Evolutionary conservation across 371 early-diverging fungal species (phyloP), one percentile per base, ranked within the genome.

Genomic region (Rhizopus delemar): DNA sequence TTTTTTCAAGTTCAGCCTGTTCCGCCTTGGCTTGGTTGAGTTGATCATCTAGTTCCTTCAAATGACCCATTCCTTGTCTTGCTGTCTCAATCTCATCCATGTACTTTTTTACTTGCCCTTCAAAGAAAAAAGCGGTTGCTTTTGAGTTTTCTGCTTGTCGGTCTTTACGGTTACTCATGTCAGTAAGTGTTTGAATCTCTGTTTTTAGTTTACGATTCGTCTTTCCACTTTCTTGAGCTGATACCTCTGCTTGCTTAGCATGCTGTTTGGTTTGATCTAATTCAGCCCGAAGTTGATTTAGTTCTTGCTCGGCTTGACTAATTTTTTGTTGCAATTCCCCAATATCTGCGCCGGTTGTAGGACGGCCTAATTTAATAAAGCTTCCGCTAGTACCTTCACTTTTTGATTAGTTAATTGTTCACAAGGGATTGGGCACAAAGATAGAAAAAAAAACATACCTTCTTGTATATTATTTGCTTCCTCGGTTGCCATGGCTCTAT

Each of bases 81-180:
- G 80, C 80, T 6, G 70, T 75, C 35, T 73, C 80, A 33, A 80
- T 80, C 53, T 80, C 80, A 41, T 80, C 80, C 61, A 66, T 75
- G 41, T 77, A 80, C 36, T 80, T 80, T 49, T 77, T 80, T 12
- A 80, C 73, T 56, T 80, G 80, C 4, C 80, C 75, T 51, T 80
- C 77, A 57, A 80, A 77, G 45, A 80, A 80, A 57, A 80, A 80
- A 2, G 80, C 75, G 0, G 77, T 80, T 13, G 80, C 80, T 43
- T 80, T 80, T 3, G 80, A 73, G 58, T 80, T 77, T 39, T 80
- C 80, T 5, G 77, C 77, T 34, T 80, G 80, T 46, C 80, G 65
- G 57, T 80, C 80, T 54, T 80, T 80, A 36, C 80, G 77, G 22
- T 80, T 74, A 54, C 71, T 70, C 80, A 80, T 77, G 46, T 80